Percentiles rank a stretch among this genome's conserved stretches.
These are phyloP conservation scores for Haematococcus lacustris DNA, from an alignment of 139 green algal genomes.

Conservation along the genomic window DNA sequence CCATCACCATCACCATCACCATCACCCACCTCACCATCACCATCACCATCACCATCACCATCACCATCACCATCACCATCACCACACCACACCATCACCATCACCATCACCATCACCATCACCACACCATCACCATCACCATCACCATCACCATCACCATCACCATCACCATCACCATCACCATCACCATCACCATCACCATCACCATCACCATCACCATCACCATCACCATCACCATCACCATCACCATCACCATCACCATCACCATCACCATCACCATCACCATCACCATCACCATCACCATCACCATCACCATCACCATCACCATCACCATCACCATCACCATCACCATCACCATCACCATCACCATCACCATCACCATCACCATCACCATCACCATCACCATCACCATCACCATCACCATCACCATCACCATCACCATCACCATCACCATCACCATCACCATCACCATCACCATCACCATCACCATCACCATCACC, in stretches of 20 bases:
- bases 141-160: slow-evolving; percentile 4
- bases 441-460: slow-evolving; percentile 1
- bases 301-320: background rate
- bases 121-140: too few species aligned
- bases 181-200: background rate
- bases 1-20: too few species aligned
- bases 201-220: background rate
- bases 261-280: slow-evolving; percentile 4
- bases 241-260: background rate
- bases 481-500: background rate
- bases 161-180: background rate
- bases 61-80: too few species aligned
- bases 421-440: background rate
- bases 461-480: slow-evolving; percentile 1
- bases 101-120: background rate
- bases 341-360: slow-evolving; percentile 1
- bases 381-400: slow-evolving; percentile 1
- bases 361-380: background rate
- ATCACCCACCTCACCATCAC: too few species aligned
- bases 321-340: slow-evolving; percentile 1
- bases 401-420: slow-evolving; percentile 1
- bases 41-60: too few species aligned
- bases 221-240: background rate
- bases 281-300: slow-evolving; percentile 1
- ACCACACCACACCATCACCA: too few species aligned